Evolutionary conservation across 2,329 filamentous ascomycete genomes (phyloP), one percentile per base, ranked within the genome.

Genomic region (Monosporascus sp.): DNA sequence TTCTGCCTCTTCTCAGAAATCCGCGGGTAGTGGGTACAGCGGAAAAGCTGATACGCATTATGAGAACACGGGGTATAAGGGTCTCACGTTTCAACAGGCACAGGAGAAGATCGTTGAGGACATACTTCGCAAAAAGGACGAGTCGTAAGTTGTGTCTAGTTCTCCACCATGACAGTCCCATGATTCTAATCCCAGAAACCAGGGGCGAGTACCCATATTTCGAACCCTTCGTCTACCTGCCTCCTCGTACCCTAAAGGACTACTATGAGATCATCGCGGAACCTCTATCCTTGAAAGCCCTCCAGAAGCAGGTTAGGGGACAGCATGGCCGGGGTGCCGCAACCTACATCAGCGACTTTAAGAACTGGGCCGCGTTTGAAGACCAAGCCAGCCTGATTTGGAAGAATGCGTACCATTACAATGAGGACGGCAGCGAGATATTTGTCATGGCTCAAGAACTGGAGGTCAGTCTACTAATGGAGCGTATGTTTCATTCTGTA

Each of bases 381-480:
- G 85, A 91, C 51, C 88, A 89, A 64, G 79, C 89, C 14, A 88
- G 85, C 63, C 79, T 89, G 50, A 85, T 97, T 44, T 97, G 92
- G 92, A 81, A 80, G 48, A 97, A 97, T 69, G 91, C 91, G 0
- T 88, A 85, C 64, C 87, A 87, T 55, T 97, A 93, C 75, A 97
- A 97, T 61, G 90, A 96, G 69, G 91, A 96, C 65, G 89, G 87
- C 4, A 96, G 92, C 64, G 87, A 91, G 17, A 92, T 96, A 50
- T 90, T 86, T 58, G 77, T 82, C 22, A 76, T 94, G 56, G 90
- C 91, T 1, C 82, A 85, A 48, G 85, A 94, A 55, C 81, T 97
- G 7, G 86, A 95, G 82, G 89, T 90, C 74, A 48, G 67, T 49
- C 44, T 48, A 15, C 22, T n/a, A 7, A 41, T 49, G 31, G 46